Evolutionary conservation across 2,329 filamentous ascomycete species (phyloP), one percentile per base, ranked within the genome.

Genomic region (Emericellopsis atlantica): DNA sequence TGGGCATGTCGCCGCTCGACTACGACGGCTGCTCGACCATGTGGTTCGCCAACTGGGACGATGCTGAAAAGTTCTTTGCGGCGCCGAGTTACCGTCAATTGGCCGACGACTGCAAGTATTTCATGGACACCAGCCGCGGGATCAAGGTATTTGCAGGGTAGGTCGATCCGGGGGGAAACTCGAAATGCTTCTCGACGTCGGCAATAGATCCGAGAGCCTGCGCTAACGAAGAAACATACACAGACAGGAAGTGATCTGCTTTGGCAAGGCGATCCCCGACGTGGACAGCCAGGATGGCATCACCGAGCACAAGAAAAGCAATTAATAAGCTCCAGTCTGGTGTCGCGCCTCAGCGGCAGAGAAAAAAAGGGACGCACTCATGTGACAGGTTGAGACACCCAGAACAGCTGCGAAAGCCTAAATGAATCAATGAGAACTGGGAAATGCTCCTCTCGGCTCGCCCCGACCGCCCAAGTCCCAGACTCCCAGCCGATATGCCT

Each of bases 11-110:
- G 9, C 29, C 46, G 3, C 42, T 46, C 34, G 47, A 49, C 16
- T 50, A 44, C 33, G 48, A 50, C 34, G 48, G 44, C n/a, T 50
- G 48, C 37, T 46, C 45, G 7, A 46, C 47, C 14, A 32, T 49
- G 5, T 50, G 45, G 46, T 46, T 49, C 43, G 45, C 41, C 32
- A 40, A 34, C 4, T 48, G 45, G 43, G 40, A 44, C 2, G 44
- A 48, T 22, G 44, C 45, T n/a, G 44, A 48, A 34, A 32, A 36
- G n/a, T 48, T 49, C 41, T 48, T 48, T 22, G 40, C 42, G 4
- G 38, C 41, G 2, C 42, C 44, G 10, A 40, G 39, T 4, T 39
- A 46, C 9, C 37, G 37, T 7, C 22, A 26, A 9, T 31, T 48
- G 33, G 34, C 36, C 6, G 41, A 41, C 2, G 45, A 49, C 36